Conservation (phyloP, 1,284 basidiomycete species). For the Crepidotus sp. region DNA sequence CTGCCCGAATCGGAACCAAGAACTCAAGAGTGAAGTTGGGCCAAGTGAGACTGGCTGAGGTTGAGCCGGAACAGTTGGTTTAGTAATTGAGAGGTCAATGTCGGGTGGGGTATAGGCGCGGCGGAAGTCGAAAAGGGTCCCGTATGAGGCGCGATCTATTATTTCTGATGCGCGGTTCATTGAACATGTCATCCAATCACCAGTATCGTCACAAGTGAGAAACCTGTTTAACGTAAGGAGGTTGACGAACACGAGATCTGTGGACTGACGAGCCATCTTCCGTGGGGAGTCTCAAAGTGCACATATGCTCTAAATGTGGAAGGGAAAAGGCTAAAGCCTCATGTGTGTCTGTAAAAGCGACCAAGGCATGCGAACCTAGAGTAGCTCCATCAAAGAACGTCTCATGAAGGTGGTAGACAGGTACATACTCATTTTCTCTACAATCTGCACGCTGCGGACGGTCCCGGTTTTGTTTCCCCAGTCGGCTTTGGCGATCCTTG, state of each 20-base stretch:
- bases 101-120: conserved; percentile 41
- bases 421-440: conserved; percentile 44
- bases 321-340: conserved; percentile 59
- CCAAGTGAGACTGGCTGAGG: conserved; percentile 54
- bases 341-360: conserved; percentile 50
- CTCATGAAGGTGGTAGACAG: not conserved
- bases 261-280: conserved; percentile 34
- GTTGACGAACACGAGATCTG: not conserved
- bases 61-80: conserved; percentile 38
- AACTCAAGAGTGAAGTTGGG: conserved; percentile 45
- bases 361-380: conserved; percentile 52
- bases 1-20: conserved; percentile 41
- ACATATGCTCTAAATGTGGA: conserved; percentile 53
- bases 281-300: conserved; percentile 38
- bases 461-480: conserved; percentile 46
- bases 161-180: conserved; percentile 27
- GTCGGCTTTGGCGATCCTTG: conserved; percentile 47
- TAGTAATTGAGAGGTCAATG: conserved; percentile 39
- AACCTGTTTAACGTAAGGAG: conserved; percentile 27
- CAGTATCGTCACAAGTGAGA: conserved; percentile 43
- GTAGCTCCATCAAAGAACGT: not conserved
- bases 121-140: conserved; percentile 50
- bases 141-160: conserved; percentile 37
- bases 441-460: conserved; percentile 40
- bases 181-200: conserved; percentile 47